phyloP scores from a whole-genome alignment of 306 rosid genomes.

The Cucumis hystrix region DNA sequence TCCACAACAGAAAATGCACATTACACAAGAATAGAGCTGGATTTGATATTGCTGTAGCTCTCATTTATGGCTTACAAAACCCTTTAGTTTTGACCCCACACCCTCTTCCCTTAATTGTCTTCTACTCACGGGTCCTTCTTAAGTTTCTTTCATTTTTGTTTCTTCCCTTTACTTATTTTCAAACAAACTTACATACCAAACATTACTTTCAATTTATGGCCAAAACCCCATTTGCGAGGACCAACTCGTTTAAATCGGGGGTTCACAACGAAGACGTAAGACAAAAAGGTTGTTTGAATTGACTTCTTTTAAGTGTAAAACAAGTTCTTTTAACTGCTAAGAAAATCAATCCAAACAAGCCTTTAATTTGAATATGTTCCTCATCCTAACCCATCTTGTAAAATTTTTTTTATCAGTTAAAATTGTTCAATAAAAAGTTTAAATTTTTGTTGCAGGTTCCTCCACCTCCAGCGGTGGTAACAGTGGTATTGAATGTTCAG shows the following conservation, averaged over 20 bases:
- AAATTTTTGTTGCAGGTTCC: constrained; percentile 18
- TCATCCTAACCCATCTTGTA: background rate
- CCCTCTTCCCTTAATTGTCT: background rate
- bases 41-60: background rate
- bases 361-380: background rate
- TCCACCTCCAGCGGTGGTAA: constrained; percentile 41
- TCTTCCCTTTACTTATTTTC: background rate
- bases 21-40: constrained; percentile 2
- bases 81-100: constrained; percentile 1
- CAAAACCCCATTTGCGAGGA: background rate
- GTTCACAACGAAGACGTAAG: background rate
- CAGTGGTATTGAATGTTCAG: constrained; percentile 44
- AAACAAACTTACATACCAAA: background rate
- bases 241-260: background rate
- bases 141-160: background rate
- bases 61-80: background rate
- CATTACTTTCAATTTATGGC: background rate
- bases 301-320: too few species aligned
- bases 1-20: background rate
- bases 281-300: too few species aligned
- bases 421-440: background rate
- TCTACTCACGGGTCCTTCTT: background rate
- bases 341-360: too few species aligned
- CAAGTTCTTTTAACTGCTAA: too few species aligned
- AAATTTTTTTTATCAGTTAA: background rate